Percentiles rank a stretch among this genome's conserved stretches.
Evolutionary conservation across 75 land plant species (phyloP).

Genomic region (Adiantum capillusveneris): DNA sequence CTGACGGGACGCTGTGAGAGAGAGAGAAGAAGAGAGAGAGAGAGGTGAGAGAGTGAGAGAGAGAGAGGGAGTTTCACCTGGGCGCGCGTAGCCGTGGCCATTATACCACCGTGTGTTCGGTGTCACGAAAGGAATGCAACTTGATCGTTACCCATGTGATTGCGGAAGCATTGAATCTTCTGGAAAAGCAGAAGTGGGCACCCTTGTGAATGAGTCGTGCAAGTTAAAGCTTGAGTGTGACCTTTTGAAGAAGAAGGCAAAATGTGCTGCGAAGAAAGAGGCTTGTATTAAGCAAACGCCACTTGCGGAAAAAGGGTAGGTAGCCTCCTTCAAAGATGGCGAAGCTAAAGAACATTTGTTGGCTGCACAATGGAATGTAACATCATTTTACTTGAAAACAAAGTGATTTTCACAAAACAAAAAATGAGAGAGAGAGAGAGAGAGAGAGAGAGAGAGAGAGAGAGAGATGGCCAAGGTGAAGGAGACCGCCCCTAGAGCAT

Average conservation of each 20-base stretch:
- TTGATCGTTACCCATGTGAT: background rate
- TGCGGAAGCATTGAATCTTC: background rate
- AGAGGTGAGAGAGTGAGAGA: too few relatives aligned
- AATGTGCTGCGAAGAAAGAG: slow-evolving; percentile 59
- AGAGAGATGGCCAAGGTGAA: slow-evolving; percentile 39
- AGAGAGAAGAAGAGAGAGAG: too few relatives aligned
- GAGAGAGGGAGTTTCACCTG: too few relatives aligned
- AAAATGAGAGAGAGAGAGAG: too few relatives aligned
- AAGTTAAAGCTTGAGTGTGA: slow-evolving; percentile 43
- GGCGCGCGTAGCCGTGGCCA: too few relatives aligned
- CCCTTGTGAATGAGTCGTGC: slow-evolving; percentile 39
- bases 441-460: slow-evolving; percentile 6
- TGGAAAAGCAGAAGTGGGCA: slow-evolving; percentile 12
- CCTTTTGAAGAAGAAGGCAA: slow-evolving; percentile 59
- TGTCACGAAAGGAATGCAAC: too few relatives aligned
- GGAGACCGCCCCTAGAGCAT: slow-evolving; percentile 42
- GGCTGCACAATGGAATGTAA: too few relatives aligned
- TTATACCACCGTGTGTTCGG: too few relatives aligned
- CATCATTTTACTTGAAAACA: too few relatives aligned
- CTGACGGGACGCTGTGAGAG: too few relatives aligned
- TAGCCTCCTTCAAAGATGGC: slow-evolving; percentile 96
- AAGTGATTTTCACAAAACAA: too few relatives aligned
- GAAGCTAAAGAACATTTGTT: slow-evolving; percentile 69
- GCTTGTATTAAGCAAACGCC: slow-evolving; percentile 56
- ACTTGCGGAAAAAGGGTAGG: slow-evolving; percentile 79